These are phyloP conservation scores for Spergularia azorica DNA, from an alignment of 179 eudicot genomes.

Conservation along the genomic window DNA sequence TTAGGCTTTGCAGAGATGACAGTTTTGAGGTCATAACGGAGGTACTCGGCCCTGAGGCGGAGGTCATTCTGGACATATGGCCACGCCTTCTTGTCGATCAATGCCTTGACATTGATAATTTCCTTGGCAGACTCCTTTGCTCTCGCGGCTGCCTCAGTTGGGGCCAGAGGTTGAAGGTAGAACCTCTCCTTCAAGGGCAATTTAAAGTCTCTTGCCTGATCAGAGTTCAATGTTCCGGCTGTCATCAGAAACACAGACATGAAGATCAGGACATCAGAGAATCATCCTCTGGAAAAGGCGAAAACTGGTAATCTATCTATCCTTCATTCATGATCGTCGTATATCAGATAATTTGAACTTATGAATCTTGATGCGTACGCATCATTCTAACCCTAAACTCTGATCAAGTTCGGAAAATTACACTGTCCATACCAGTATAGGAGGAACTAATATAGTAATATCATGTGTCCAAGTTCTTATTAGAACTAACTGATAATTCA, in stretches of 20 bases:
- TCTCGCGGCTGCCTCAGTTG: conserved; percentile 68
- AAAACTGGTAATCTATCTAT: not conserved
- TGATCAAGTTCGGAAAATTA: not conserved
- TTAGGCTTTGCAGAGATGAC: conserved; percentile 81
- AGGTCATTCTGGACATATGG: conserved; percentile 92
- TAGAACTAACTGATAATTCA: no score
- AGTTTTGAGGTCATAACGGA: conserved; percentile 89
- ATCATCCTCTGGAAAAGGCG: no score
- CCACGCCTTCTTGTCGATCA: conserved; percentile 96
- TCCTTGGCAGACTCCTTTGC: conserved; percentile 91
- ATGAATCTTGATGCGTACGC: not conserved
- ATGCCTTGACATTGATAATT: conserved; percentile 61
- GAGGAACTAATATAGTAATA: not conserved
- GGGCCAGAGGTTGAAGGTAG: conserved; percentile 73
- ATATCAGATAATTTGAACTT: not conserved
- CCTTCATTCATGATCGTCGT: not conserved
- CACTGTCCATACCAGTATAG: not conserved
- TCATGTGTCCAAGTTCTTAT: no score
- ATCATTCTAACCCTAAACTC: not conserved
- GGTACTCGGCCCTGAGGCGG: conserved; percentile 67
- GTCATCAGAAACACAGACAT: conserved; percentile 18
- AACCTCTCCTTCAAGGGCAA: conserved; percentile 72
- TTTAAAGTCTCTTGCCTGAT: conserved; percentile 70
- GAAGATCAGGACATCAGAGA: not conserved
- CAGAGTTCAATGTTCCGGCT: conserved; percentile 96